These are phyloP conservation scores for Phytomonas serpens DNA, from an alignment of 208 protist species.

Conservation along the genomic window DNA sequence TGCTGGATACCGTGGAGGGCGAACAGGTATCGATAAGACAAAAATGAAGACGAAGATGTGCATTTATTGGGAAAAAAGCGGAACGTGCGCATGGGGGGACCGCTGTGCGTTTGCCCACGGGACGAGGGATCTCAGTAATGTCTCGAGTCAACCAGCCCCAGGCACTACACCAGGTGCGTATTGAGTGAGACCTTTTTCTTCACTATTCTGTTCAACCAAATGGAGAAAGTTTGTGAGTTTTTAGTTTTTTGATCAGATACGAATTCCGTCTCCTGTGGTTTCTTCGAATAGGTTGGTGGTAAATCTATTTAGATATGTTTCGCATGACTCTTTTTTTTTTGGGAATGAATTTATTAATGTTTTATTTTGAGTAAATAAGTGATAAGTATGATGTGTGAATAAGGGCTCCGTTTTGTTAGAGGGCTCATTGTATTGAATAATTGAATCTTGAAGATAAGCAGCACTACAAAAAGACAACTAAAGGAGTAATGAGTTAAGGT, in stretches of 20 bases:
- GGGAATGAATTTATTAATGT: too few species aligned
- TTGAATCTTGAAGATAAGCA: too few species aligned
- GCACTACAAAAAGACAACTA: too few species aligned
- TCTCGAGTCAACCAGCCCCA: too few species aligned
- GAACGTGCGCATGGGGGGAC: conserved; percentile 74
- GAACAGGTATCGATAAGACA: conserved; percentile 64
- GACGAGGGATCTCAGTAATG: conserved; percentile 46
- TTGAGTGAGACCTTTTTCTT: background rate
- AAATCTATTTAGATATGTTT: too few species aligned
- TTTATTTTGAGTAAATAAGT: conserved; percentile 1
- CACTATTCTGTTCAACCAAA: background rate
- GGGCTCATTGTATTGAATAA: too few species aligned
- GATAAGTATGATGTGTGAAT: too few species aligned
- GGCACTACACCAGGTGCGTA: background rate
- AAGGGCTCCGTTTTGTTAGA: too few species aligned
- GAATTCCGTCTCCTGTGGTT: too few species aligned
- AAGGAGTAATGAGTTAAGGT: too few species aligned
- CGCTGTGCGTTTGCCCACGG: conserved; percentile 85
- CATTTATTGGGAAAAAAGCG: conserved; percentile 86
- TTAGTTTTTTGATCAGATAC: background rate
- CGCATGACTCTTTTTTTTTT: too few species aligned
- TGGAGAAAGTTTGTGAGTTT: background rate
- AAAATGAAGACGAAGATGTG: conserved; percentile 91
- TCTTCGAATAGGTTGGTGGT: too few species aligned
- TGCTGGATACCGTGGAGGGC: conserved; percentile 12